Conservation (phyloP, 768 basidiomycete genomes). For the Ramaria sp. region DNA sequence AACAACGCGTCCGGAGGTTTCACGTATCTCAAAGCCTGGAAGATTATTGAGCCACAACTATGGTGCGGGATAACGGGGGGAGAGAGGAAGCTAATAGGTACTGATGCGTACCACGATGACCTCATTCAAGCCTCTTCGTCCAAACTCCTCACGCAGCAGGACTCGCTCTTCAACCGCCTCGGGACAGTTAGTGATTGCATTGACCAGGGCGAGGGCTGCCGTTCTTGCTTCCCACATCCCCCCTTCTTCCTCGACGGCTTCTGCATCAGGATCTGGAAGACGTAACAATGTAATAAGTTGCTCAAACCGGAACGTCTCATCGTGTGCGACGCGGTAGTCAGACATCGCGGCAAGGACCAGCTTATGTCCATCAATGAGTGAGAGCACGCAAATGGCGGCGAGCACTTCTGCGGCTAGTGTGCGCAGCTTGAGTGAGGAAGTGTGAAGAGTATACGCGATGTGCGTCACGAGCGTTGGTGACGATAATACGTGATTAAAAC, state of each 20-base stretch:
- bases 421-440: slow-evolving; percentile 56
- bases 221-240: slow-evolving; percentile 75
- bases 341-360: slow-evolving; percentile 70
- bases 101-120: slow-evolving; percentile 58
- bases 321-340: slow-evolving; percentile 61
- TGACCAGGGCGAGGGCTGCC: slow-evolving; percentile 67
- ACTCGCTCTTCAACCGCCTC: slow-evolving; percentile 72
- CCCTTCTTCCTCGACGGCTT: slow-evolving; percentile 38
- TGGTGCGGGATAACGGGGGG: slow-evolving; percentile 1
- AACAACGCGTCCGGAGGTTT: slow-evolving; percentile 69
- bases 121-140: slow-evolving; percentile 74
- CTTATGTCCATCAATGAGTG: slow-evolving; percentile 57
- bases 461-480: slow-evolving; percentile 59
- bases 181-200: slow-evolving; percentile 67
- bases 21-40: slow-evolving; percentile 62
- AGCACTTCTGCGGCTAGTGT: slow-evolving; percentile 66
- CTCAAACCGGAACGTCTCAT: slow-evolving; percentile 75
- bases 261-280: slow-evolving; percentile 34
- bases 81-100: neutral
- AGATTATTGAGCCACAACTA: neutral
- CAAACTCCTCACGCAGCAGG: slow-evolving; percentile 72
- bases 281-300: slow-evolving; percentile 55
- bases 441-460: slow-evolving; percentile 61
- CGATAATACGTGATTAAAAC: slow-evolving; percentile 56
- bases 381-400: slow-evolving; percentile 74